phyloP scores from a whole-genome alignment of 306 rosid genomes.

The Aeschynomene evenia region DNA sequence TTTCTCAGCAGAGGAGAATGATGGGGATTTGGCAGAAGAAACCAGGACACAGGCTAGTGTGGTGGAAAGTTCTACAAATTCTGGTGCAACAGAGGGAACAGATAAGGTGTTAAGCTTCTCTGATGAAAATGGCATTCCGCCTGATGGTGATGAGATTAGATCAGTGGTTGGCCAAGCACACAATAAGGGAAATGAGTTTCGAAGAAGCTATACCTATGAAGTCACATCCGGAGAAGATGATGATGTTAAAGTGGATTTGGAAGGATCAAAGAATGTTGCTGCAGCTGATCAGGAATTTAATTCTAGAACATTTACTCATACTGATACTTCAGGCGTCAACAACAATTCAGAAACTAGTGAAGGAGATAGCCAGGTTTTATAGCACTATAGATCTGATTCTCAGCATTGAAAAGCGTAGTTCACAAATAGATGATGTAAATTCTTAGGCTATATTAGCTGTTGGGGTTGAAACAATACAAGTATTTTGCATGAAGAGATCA shows the following conservation, averaged over 20 bases:
- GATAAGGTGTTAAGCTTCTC: conserved; percentile 30
- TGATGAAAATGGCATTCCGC: conserved; percentile 50
- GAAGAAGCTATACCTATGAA: conserved; percentile 10
- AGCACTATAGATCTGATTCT: conserved; percentile 20
- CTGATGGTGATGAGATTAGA: conserved; percentile 28
- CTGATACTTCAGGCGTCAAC: conserved; percentile 17
- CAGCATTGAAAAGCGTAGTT: conserved; percentile 15
- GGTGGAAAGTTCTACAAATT: conserved; percentile 10
- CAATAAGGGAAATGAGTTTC: conserved; percentile 8
- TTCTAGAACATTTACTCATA: background rate
- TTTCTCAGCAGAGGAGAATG: conserved; percentile 18
- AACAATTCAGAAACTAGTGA: background rate
- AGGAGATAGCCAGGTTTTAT: conserved; percentile 13
- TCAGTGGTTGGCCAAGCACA: background rate
- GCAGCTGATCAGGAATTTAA: conserved; percentile 4
- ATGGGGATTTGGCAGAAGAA: background rate
- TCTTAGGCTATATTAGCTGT: background rate
- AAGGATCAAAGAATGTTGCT: background rate
- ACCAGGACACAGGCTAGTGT: background rate
- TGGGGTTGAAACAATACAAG: background rate
- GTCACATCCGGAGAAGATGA: conserved; percentile 17
- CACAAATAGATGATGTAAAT: background rate
- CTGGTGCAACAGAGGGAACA: conserved; percentile 14
- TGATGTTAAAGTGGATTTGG: conserved; percentile 21
- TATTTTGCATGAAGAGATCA: conserved; percentile 8